Base-by-base conservation (phyloP, 225 moss, liverwort and hornwort species). In the Neckera pumila region DNA sequence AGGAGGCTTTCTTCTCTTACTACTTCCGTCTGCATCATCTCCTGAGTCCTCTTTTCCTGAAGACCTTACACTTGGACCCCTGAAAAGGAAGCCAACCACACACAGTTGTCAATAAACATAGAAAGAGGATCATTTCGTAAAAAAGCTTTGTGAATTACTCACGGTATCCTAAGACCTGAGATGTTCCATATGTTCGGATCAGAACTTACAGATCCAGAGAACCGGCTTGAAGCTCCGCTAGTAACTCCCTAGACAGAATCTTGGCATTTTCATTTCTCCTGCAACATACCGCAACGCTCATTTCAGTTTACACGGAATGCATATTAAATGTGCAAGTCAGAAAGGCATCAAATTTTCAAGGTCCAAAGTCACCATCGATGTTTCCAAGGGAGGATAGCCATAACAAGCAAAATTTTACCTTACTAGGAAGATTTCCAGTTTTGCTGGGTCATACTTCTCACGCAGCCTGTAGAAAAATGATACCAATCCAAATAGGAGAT, bases 371-470 rank as follows among this genome's bases (percentile, higher is more conserved):
- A 63, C 25, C 27, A 80, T 34, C 34, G 23, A 62, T 21, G 60
- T 20, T 87, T 34, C 9, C 56, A 66, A 34, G 15, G 30, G 13
- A 90, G 47, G 64, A 65, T 69, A 81, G 65, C 63, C 74, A 85
- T 42, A 86, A 49, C 22, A 75, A 81, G 67, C 17, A 17, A 86
- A 84, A 64, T 36, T 56, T 89, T 87, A 99, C 99, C 99, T 95
- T 86, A 94, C 83, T 71, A 99, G 89, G 63, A 96, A 95, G 85
- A 93, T 90, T 87, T 99, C 99, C 87, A 99, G 89, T 87, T 95
- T 96, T 28, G 97, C 96, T n/a, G 99, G 99, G 76, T 99, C 99
- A 79, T 99, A 99, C 88, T 99, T 99, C 89, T 99, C 99, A 77
- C 97, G 95, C 69, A 99, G 89, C 99, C 99, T 99, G 93, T 63